Evolutionary conservation across 148 eudicot genomes (phyloP).

Genomic region (Rhododendron williamsianum): DNA sequence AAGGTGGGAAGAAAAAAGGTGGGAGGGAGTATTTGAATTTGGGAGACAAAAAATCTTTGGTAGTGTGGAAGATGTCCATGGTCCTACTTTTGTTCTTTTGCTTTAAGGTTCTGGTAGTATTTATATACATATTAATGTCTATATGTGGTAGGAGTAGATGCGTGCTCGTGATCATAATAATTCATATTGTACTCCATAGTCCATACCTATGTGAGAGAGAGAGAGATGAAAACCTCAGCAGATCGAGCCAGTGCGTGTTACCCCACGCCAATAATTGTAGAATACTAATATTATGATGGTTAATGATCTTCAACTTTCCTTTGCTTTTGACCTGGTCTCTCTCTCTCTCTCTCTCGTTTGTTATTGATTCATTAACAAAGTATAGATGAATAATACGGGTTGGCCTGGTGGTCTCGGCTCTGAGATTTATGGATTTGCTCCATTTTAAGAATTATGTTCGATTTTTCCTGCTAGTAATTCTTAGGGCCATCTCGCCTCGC

Average conservation of each 20-base stretch:
- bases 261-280: constrained; percentile 33
- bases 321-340: constrained; percentile 1
- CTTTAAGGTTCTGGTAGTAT: background rate
- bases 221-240: too few species aligned
- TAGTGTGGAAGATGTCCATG: constrained; percentile 23
- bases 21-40: constrained; percentile 8
- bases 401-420: too few species aligned
- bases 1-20: constrained; percentile 10
- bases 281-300: constrained; percentile 19
- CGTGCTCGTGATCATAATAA: constrained; percentile 22
- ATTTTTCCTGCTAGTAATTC: too few species aligned
- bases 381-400: background rate
- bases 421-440: too few species aligned
- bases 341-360: background rate
- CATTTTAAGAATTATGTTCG: background rate
- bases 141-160: background rate
- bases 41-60: constrained; percentile 33
- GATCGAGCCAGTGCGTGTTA: too few species aligned
- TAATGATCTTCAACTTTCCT: constrained; percentile 4
- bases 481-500: too few species aligned
- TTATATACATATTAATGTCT: constrained; percentile 2
- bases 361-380: background rate
- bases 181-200: background rate
- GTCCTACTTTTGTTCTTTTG: constrained; percentile 17
- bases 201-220: background rate